Evolutionary conservation across 2,329 filamentous ascomycete species (phyloP).

Genomic region (Exophiala phaeomuriformis): DNA sequence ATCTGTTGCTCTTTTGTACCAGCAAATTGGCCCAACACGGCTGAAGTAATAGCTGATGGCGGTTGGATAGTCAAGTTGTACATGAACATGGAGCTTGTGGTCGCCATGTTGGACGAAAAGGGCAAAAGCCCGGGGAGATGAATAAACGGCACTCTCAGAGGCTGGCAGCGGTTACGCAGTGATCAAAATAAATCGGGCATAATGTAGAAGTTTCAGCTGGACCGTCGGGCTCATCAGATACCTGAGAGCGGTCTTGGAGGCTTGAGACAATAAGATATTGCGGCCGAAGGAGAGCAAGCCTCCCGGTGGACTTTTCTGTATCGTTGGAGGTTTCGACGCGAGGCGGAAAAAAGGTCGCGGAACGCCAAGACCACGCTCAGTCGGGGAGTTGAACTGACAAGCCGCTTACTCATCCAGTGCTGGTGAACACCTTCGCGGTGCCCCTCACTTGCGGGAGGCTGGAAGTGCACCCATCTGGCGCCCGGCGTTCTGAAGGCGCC

Average conservation of each 20-base stretch:
- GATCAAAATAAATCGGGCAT: neutral
- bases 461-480: no score
- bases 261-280: slow-evolving; percentile 10
- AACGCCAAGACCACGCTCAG: slow-evolving; percentile 26
- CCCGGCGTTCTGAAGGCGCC: no score
- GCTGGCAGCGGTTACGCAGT: neutral
- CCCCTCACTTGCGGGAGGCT: no score
- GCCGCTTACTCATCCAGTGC: no score
- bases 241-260: neutral
- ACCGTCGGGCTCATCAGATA: neutral
- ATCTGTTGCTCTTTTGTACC: slow-evolving; percentile 98
- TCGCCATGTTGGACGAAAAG: slow-evolving; percentile 64
- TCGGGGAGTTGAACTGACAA: no score
- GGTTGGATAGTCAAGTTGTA: slow-evolving; percentile 95
- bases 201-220: neutral
- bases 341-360: slow-evolving; percentile 31
- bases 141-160: neutral
- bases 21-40: slow-evolving; percentile 88
- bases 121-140: neutral
- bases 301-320: slow-evolving; percentile 31
- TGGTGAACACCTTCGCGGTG: no score
- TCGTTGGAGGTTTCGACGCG: slow-evolving; percentile 30
- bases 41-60: slow-evolving; percentile 80
- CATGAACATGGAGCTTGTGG: slow-evolving; percentile 96
- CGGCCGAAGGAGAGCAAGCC: neutral